These are phyloP conservation scores for Cardamine resedifolia DNA, from an alignment of 345 rosid genomes.

Conservation along the genomic window DNA sequence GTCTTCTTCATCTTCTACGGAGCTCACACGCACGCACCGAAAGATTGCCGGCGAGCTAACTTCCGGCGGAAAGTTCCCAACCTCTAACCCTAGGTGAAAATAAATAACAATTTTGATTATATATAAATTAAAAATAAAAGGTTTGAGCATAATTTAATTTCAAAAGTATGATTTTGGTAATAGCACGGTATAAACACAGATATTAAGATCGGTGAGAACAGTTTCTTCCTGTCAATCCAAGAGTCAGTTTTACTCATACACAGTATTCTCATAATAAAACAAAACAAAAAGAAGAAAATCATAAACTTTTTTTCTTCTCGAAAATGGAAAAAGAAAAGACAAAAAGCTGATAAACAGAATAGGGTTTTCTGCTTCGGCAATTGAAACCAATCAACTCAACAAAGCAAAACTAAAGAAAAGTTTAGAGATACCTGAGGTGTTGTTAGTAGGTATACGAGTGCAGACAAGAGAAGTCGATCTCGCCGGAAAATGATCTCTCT, in stretches of 20 bases:
- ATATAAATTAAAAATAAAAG: not conserved
- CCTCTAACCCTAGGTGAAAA: slow-evolving; percentile 58
- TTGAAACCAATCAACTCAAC: slow-evolving; percentile 15
- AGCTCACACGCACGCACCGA: slow-evolving; percentile 69
- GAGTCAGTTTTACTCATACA: slow-evolving; percentile 32
- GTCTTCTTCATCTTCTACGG: slow-evolving; percentile 71
- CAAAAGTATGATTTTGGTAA: not conserved
- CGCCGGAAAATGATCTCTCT: slow-evolving; percentile 20
- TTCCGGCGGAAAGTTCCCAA: slow-evolving; percentile 66
- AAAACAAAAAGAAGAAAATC: slow-evolving; percentile 1
- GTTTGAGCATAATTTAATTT: not conserved
- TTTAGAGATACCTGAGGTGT: slow-evolving; percentile 24
- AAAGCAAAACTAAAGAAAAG: not conserved
- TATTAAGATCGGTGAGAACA: slow-evolving; percentile 25
- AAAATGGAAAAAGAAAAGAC: slow-evolving; percentile 24
- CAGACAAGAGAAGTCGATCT: slow-evolving; percentile 32
- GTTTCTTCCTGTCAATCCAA: slow-evolving; percentile 32
- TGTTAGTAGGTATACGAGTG: slow-evolving; percentile 39
- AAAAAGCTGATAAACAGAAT: slow-evolving; percentile 31
- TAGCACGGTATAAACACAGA: slow-evolving; percentile 3
- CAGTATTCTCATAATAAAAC: slow-evolving; percentile 23
- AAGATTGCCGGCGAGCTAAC: slow-evolving; percentile 63
- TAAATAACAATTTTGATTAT: not conserved
- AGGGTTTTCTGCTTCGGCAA: slow-evolving; percentile 32
- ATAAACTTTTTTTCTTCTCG: not conserved